Evolutionary conservation across 768 basidiomycete genomes (phyloP), one percentile per base, ranked within the genome.

Genomic region (Astraeus odoratus): DNA sequence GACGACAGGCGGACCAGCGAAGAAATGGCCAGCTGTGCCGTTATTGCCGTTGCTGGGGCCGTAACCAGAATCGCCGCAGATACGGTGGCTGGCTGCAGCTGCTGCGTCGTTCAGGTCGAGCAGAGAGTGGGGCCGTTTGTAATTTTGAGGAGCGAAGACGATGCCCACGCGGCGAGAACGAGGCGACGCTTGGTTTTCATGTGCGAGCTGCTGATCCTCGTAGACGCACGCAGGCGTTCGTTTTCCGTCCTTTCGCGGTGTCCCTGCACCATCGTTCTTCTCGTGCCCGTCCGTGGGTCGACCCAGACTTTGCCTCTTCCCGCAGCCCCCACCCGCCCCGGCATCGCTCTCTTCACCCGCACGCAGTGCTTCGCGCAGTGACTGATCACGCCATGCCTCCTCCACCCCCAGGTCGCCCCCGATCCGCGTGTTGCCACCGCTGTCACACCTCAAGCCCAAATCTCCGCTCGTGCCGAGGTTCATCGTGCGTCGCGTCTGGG

Each of bases 141-240:
- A 67, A 52, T 61, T 54, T 52, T 55, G 54, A 48, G 64, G 65
- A 43, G 63, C 60, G 56, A 56, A 57, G 49, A 66, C 59, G 44
- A 63, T 57, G 46, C 64, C 63, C 73, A 74, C 68, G 73, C 70
- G 73, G 69, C 57, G 57, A 46, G 68, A 67, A 61, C 67, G 72
- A 70, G 72, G 67, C 58, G 38, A 46, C 51, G 57, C 49, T 54
- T 41, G 54, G 59, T 59, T 56, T 45, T 49, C 47, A 46, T 48
- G 51, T 54, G 43, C 27, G 27, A 29, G 16, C 18, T 20, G 38
- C 19, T 24, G 47, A 42, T 27, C 42, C 20, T 30, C 44, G 18
- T 29, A 25, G 44, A n/a, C n/a, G n/a, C n/a, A n/a, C n/a, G 51
- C 49, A 50, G 54, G 57, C 52, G 51, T 50, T 18, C 49, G 54